phyloP scores from a whole-genome alignment of 148 eudicot species.

The Rhododendron williamsianum region DNA sequence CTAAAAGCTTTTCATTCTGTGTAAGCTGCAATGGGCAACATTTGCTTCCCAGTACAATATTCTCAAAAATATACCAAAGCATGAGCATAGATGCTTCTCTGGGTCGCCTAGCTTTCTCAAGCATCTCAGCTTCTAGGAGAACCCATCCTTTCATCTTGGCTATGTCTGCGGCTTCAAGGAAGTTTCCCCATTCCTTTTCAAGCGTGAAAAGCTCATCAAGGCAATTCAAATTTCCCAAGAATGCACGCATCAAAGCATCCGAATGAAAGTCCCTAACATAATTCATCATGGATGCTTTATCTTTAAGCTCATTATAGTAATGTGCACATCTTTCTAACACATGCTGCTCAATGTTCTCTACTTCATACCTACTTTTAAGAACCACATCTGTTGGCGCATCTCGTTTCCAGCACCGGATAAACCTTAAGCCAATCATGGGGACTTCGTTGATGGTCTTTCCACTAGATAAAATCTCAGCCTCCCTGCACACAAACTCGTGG shows the following conservation, averaged over 20 bases:
- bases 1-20: slow-evolving; percentile 8
- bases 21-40: neutral
- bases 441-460: neutral
- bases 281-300: slow-evolving; percentile 13
- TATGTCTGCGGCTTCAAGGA: slow-evolving; percentile 24
- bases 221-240: slow-evolving; percentile 6
- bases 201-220: slow-evolving; percentile 26
- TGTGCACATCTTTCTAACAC: slow-evolving; percentile 19
- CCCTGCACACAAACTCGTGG: neutral
- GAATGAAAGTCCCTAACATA: slow-evolving; percentile 13
- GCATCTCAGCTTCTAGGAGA: slow-evolving; percentile 24
- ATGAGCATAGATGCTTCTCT: slow-evolving; percentile 19
- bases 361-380: neutral
- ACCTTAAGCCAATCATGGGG: neutral
- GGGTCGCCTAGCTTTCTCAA: slow-evolving; percentile 18
- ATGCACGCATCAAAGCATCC: neutral
- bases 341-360: slow-evolving; percentile 19
- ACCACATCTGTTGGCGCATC: neutral
- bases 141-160: slow-evolving; percentile 24
- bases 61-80: slow-evolving; percentile 17
- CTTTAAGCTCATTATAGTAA: slow-evolving; percentile 2
- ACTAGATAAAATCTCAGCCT: neutral
- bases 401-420: slow-evolving; percentile 20
- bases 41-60: neutral
- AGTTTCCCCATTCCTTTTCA: slow-evolving; percentile 25